Evolutionary conservation across 306 rosid species (phyloP).

Genomic region (Inga laurina): DNA sequence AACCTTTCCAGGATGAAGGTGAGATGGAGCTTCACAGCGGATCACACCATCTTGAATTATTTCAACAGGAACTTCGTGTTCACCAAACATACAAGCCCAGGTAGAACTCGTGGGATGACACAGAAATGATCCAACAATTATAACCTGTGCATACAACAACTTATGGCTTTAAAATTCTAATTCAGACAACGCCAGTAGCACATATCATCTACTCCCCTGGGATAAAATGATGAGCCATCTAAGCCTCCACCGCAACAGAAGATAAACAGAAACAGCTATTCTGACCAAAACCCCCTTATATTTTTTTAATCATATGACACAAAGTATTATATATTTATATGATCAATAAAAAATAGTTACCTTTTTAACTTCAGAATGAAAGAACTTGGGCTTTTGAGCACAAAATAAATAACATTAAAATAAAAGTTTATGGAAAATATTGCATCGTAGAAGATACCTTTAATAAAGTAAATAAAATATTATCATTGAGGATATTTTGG

Average conservation of each 20-base stretch:
- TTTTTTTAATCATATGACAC: neutral
- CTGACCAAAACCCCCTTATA: neutral
- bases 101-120: conserved; percentile 62
- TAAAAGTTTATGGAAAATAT: neutral
- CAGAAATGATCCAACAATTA: conserved; percentile 84
- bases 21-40: conserved; percentile 80
- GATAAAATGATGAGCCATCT: neutral
- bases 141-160: conserved; percentile 57
- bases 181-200: conserved; percentile 15
- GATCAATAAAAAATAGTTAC: neutral
- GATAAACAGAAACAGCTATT: neutral
- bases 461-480: neutral
- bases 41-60: conserved; percentile 84
- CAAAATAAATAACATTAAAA: neutral
- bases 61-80: conserved; percentile 76
- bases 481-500: neutral
- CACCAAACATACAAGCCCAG: conserved; percentile 95
- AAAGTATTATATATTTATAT: neutral
- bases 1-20: conserved; percentile 71
- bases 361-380: neutral
- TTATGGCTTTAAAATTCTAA: conserved; percentile 33
- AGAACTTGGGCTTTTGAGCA: neutral
- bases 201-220: conserved; percentile 11
- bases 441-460: neutral
- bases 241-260: neutral